A percentile compares a stretch with the other conserved stretches of the same genome.
Conservation (phyloP, 768 basidiomycete species). For the Cantharellus anzutake region DNA sequence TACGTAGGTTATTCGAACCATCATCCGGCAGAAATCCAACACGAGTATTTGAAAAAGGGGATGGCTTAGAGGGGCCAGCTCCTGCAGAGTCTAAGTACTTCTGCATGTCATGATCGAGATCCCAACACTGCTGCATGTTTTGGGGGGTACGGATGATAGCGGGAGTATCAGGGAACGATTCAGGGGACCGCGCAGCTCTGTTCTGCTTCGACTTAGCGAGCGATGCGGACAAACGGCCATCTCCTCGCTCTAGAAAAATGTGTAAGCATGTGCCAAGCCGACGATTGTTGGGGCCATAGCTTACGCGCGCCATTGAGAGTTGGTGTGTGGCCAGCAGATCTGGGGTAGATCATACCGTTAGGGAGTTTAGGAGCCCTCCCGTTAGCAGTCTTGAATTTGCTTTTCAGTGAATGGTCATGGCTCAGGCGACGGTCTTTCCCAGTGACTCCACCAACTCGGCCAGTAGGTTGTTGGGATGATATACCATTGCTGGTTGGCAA, state of each 20-base stretch:
- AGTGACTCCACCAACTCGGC: neutral
- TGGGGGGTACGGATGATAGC: slow-evolving; percentile 51
- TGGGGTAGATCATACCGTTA: neutral
- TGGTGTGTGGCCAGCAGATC: neutral
- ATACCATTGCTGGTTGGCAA: neutral
- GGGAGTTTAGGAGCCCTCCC: neutral
- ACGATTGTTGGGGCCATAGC: neutral
- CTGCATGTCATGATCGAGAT: slow-evolving; percentile 37
- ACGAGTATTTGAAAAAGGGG: slow-evolving; percentile 1
- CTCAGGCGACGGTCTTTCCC: neutral
- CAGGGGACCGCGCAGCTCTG: neutral
- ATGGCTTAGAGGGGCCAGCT: slow-evolving; percentile 9
- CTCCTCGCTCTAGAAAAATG: no score
- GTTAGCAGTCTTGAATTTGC: neutral
- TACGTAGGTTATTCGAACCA: slow-evolving; percentile 6
- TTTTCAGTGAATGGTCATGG: neutral
- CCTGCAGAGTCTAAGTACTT: slow-evolving; percentile 9
- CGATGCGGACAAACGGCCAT: no score
- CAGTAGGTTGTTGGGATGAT: no score
- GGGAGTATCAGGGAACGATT: slow-evolving; percentile 42
- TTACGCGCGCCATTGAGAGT: neutral
- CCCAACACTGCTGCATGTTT: slow-evolving; percentile 50
- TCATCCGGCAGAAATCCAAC: slow-evolving; percentile 1
- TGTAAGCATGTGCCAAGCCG: no score
- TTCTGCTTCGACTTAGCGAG: neutral